Percentiles rank a stretch among this genome's conserved stretches.
phyloP scores from a whole-genome alignment of 176 grass and related monocot species.

The Avena eriantha region DNA sequence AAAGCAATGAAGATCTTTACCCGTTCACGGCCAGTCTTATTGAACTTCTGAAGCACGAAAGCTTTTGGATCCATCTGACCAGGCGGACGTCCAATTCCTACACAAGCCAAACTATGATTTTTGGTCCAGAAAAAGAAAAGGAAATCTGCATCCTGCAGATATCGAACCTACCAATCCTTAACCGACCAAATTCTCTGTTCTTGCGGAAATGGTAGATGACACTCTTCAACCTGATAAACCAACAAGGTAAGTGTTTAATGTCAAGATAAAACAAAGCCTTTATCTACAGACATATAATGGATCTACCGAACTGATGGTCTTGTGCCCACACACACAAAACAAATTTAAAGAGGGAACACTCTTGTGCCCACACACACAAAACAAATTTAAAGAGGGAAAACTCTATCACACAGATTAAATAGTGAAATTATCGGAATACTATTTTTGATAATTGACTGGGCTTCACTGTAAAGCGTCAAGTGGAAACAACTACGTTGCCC shows the following conservation, averaged over 20 bases:
- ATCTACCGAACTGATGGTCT: background rate
- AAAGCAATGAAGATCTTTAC: slow-evolving; percentile 51
- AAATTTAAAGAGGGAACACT: background rate
- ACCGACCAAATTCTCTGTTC: slow-evolving; percentile 83
- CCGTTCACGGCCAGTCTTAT: slow-evolving; percentile 65
- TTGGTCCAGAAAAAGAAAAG: slow-evolving; percentile 17
- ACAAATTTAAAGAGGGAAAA: background rate
- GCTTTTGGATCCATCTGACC: slow-evolving; percentile 97
- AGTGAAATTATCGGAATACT: background rate
- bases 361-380: background rate
- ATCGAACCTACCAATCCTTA: slow-evolving; percentile 81
- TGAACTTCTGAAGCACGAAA: slow-evolving; percentile 94
- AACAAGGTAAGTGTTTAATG: slow-evolving; percentile 43
- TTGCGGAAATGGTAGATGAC: slow-evolving; percentile 83
- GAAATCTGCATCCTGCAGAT: background rate
- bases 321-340: background rate
- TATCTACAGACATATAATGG: slow-evolving; percentile 2
- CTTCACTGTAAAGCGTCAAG: background rate
- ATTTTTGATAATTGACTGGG: slow-evolving; percentile 11
- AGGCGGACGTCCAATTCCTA: slow-evolving; percentile 83
- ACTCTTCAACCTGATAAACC: slow-evolving; percentile 74
- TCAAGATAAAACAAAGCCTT: slow-evolving; percentile 32
- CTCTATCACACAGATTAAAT: background rate
- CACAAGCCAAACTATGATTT: slow-evolving; percentile 35
- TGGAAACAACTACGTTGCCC: background rate